phyloP scores from a whole-genome alignment of 441 rosid species.

The Omphalea diandra region DNA sequence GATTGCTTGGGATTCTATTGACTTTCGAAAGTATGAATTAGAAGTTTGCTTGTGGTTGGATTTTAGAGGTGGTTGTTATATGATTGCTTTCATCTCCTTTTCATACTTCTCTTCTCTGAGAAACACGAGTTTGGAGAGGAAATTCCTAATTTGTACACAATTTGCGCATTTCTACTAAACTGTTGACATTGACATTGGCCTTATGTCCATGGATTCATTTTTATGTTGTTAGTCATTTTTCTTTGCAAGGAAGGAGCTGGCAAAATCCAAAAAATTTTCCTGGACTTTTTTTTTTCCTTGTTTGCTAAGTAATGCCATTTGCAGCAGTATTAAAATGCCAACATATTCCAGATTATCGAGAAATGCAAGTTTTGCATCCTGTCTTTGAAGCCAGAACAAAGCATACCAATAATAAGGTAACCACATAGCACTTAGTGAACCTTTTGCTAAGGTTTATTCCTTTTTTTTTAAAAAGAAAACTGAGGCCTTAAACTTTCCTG shows the following conservation, averaged over 20 bases:
- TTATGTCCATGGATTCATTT: background rate
- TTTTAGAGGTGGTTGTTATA: too few species aligned
- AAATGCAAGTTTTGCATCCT: slow-evolving; percentile 76
- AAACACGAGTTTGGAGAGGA: too few species aligned
- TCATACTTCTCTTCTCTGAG: too few species aligned
- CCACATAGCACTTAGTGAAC: slow-evolving; percentile 3
- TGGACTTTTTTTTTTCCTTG: background rate
- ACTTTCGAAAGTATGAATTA: too few species aligned
- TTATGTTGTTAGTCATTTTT: background rate
- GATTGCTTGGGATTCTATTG: too few species aligned
- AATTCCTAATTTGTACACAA: too few species aligned
- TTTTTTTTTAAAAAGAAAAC: too few species aligned
- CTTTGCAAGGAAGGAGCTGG: background rate
- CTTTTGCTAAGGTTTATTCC: slow-evolving; percentile 9
- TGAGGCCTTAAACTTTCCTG: slow-evolving; percentile 24
- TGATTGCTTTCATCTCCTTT: too few species aligned
- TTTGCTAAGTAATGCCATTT: background rate
- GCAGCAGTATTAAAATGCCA: slow-evolving; percentile 1
- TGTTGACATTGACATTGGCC: too few species aligned
- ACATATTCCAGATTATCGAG: slow-evolving; percentile 64
- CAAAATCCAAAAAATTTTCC: background rate
- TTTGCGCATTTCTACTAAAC: too few species aligned
- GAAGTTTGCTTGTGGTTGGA: too few species aligned
- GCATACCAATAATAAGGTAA: slow-evolving; percentile 61
- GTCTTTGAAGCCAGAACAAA: slow-evolving; percentile 62